Evolutionary conservation across 805 yeast genomes (phyloP).

Genomic region (Nakazawaea sp.): DNA sequence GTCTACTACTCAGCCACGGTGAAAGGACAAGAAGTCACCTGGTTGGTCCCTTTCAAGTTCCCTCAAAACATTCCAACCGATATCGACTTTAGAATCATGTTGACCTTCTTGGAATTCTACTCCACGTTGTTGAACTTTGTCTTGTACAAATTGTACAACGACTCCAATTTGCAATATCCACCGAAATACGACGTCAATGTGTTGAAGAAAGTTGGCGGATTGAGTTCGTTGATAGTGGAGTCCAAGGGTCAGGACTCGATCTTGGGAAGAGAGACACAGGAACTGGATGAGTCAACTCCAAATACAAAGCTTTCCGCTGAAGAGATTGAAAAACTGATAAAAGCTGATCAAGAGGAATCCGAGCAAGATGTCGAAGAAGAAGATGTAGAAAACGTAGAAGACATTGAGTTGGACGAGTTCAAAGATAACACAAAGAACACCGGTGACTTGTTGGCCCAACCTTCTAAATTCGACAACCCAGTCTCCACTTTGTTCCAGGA

Average conservation of each 20-base stretch:
- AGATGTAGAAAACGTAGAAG: slow-evolving; percentile 34
- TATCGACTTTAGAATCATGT: slow-evolving; percentile 94
- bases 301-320: slow-evolving; percentile 31
- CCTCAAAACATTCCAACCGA: slow-evolving; percentile 94
- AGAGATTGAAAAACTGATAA: slow-evolving; percentile 44
- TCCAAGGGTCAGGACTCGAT: not conserved
- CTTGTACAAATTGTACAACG: slow-evolving; percentile 78
- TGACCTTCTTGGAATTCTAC: slow-evolving; percentile 93
- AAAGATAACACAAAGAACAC: slow-evolving; percentile 51
- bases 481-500: slow-evolving; percentile 62
- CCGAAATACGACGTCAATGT: slow-evolving; percentile 72
- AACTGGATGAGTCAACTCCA: slow-evolving; percentile 18
- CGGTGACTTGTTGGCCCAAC: slow-evolving; percentile 74
- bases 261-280: slow-evolving; percentile 25
- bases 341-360: slow-evolving; percentile 38
- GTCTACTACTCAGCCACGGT: slow-evolving; percentile 89
- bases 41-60: slow-evolving; percentile 97
- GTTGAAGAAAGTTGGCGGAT: slow-evolving; percentile 84
- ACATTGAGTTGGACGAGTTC: slow-evolving; percentile 63
- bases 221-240: slow-evolving; percentile 76
- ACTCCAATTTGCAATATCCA: slow-evolving; percentile 82
- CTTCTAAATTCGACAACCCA: slow-evolving; percentile 49
- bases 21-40: slow-evolving; percentile 86
- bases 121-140: slow-evolving; percentile 87
- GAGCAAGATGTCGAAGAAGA: slow-evolving; percentile 30